phyloP scores from a whole-genome alignment of 1,284 basidiomycete species.

The Sporisorium graminicola region DNA sequence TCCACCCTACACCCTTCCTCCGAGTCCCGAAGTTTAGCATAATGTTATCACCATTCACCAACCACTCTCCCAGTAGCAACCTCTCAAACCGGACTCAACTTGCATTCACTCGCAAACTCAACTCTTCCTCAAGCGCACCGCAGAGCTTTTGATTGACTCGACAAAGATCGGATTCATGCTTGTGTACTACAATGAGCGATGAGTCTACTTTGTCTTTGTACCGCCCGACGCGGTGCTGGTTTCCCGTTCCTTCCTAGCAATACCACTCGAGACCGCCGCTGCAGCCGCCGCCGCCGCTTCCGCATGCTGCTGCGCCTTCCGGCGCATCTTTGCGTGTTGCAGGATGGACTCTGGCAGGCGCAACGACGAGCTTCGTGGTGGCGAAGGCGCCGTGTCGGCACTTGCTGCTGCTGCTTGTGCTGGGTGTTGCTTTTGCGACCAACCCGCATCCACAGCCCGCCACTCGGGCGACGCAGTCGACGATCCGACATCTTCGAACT shows the following conservation, averaged over 20 bases:
- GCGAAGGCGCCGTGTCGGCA: constrained; percentile 4
- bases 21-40: no score
- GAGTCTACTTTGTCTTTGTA: not conserved
- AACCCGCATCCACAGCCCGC: constrained; percentile 16
- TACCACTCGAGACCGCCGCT: constrained; percentile 31
- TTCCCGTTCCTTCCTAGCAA: constrained; percentile 38
- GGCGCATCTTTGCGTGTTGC: constrained; percentile 22
- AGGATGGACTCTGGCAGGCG: constrained; percentile 30
- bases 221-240: not conserved
- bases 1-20: no score
- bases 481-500: constrained; percentile 33
- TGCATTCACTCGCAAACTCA: not conserved
- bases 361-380: constrained; percentile 12
- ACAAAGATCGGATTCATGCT: not conserved
- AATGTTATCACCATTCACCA: no score
- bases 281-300: constrained; percentile 23
- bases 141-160: no score
- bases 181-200: not conserved
- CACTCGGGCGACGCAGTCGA: constrained; percentile 16
- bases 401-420: constrained; percentile 5
- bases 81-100: no score
- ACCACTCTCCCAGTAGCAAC: no score
- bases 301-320: constrained; percentile 21
- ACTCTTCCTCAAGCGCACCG: not conserved
- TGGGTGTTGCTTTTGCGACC: not conserved